A percentile compares a stretch with the other conserved stretches of the same genome.
phyloP scores from a whole-genome alignment of 2,329 filamentous ascomycete genomes.

The Cordyceps pruinosa region DNA sequence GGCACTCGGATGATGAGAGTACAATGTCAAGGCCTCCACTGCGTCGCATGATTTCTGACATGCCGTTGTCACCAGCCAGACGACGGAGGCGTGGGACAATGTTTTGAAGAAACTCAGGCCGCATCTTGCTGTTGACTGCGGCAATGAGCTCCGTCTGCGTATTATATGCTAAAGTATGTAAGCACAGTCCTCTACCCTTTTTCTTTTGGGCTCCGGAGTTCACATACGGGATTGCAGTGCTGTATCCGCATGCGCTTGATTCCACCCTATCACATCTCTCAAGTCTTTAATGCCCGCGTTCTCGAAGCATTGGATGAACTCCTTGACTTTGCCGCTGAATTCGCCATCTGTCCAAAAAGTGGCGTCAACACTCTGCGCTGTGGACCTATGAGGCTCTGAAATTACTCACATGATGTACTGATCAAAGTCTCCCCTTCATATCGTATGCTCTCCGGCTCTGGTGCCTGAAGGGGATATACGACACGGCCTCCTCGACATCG shows the following conservation, averaged over 20 bases:
- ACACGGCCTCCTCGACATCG: not conserved
- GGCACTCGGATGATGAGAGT: conserved; percentile 2
- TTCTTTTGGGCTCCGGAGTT: too few species aligned
- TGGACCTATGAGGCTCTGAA: too few species aligned
- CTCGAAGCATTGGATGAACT: conserved; percentile 10
- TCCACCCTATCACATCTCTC: conserved; percentile 8
- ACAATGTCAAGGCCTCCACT: not conserved
- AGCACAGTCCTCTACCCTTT: not conserved
- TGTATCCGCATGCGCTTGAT: not conserved
- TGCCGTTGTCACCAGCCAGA: not conserved
- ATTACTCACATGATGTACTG: conserved; percentile 2
- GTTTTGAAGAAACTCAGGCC: not conserved
- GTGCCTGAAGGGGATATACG: not conserved
- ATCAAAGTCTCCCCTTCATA: not conserved
- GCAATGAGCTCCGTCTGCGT: conserved; percentile 1
- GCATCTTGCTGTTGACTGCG: not conserved
- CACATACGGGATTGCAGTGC: conserved; percentile 5
- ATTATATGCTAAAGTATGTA: not conserved
- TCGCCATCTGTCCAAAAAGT: conserved; percentile 5
- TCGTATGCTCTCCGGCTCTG: not conserved
- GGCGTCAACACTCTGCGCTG: too few species aligned
- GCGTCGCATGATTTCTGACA: not conserved
- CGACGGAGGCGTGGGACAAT: not conserved
- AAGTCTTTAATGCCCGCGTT: not conserved
- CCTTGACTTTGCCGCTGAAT: conserved; percentile 4